Conservation (phyloP, 139 green algal genomes). For the Pycnococcus provasolii region DNA sequence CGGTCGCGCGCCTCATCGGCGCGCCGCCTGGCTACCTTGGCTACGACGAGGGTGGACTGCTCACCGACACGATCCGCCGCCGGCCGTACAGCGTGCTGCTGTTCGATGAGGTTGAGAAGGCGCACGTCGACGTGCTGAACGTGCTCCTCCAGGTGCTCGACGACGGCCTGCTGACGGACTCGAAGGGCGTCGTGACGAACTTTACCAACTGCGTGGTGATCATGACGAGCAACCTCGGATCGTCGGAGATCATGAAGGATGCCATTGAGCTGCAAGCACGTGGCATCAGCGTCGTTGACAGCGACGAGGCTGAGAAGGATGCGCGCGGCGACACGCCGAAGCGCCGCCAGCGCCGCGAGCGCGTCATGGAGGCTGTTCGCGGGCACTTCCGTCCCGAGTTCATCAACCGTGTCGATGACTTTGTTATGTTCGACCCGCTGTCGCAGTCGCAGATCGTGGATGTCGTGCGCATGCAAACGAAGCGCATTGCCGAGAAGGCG, state of each 20-base stretch:
- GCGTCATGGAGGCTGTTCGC: conserved; percentile 52
- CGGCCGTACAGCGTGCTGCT: conserved; percentile 45
- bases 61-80: conserved; percentile 72
- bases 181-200: conserved; percentile 2
- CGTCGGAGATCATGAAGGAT: conserved; percentile 52
- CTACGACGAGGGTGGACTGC: conserved; percentile 88
- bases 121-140: conserved; percentile 74
- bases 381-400: conserved; percentile 90
- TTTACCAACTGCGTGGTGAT: conserved; percentile 24
- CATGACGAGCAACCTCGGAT: conserved; percentile 70
- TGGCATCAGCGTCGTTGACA: background rate
- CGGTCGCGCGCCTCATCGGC: conserved; percentile 54
- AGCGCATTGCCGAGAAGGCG: conserved; percentile 59
- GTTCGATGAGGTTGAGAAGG: conserved; percentile 68
- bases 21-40: conserved; percentile 89
- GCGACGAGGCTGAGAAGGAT: background rate
- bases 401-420: conserved; percentile 94
- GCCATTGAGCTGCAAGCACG: background rate
- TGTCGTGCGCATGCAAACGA: conserved; percentile 58
- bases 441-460: conserved; percentile 58
- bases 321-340: background rate
- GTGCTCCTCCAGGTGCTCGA: conserved; percentile 59
- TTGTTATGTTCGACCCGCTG: conserved; percentile 88
- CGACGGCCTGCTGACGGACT: conserved; percentile 43
- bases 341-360: conserved; percentile 7